A percentile compares a stretch with the other conserved stretches of the same genome.
These are phyloP conservation scores for Paecilomyces sp. DNA, from an alignment of 2,329 filamentous ascomycete species.

Conservation along the genomic window DNA sequence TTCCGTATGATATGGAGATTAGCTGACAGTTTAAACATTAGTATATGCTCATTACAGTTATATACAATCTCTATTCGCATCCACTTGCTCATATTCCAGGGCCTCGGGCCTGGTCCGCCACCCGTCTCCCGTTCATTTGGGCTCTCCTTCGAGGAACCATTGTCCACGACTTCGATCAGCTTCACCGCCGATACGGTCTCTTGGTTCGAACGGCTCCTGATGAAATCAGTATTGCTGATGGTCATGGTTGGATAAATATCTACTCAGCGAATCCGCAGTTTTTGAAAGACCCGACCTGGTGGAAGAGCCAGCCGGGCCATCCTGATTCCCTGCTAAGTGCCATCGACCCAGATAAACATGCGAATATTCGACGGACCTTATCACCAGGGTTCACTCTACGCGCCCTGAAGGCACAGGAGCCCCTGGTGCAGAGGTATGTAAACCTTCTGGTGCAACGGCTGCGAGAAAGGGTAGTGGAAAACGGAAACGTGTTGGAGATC, in stretches of 20 bases:
- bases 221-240: too few species aligned
- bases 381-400: constrained; percentile 34
- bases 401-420: constrained; percentile 28
- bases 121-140: constrained; percentile 9
- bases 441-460: constrained; percentile 23
- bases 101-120: constrained; percentile 13
- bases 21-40: too few species aligned
- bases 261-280: constrained; percentile 13
- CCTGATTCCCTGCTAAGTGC: too few species aligned
- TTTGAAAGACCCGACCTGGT: constrained; percentile 15
- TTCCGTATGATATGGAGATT: too few species aligned
- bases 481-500: neutral
- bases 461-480: constrained; percentile 5
- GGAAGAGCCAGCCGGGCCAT: too few species aligned
- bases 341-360: constrained; percentile 1
- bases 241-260: constrained; percentile 19
- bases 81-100: constrained; percentile 21
- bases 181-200: constrained; percentile 1
- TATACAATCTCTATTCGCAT: constrained; percentile 24
- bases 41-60: too few species aligned
- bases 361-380: constrained; percentile 18
- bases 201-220: too few species aligned
- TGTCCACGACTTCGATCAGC: constrained; percentile 3
- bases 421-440: constrained; percentile 21
- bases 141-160: too few species aligned